Conservation (phyloP, 768 basidiomycete species). For the Suillus fuscotomentosus region DNA sequence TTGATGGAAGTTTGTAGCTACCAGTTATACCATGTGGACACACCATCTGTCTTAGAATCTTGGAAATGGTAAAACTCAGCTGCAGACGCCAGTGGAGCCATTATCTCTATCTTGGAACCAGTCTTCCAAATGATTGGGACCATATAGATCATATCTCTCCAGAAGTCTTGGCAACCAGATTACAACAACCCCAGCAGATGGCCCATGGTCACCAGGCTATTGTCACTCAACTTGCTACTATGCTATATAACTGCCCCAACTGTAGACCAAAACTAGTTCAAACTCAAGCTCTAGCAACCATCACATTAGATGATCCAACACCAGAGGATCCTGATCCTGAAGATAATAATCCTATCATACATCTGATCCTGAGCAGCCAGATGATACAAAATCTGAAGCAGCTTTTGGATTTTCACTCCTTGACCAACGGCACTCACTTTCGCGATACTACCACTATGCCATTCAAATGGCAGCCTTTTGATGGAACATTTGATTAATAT, state of each 20-base stretch:
- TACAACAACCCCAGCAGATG: not conserved
- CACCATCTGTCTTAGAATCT: no score
- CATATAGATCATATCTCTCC: not conserved
- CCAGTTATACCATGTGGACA: not conserved
- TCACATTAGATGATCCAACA: not conserved
- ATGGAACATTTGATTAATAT: conserved; percentile 4
- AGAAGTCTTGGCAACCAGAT: not conserved
- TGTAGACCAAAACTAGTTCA: not conserved
- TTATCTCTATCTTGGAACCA: no score
- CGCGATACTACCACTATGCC: not conserved
- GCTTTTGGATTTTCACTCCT: conserved; percentile 1
- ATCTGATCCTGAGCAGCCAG: accelerated
- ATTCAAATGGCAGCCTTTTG: not conserved
- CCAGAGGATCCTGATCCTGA: not conserved
- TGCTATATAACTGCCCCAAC: not conserved
- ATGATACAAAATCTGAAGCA: not conserved
- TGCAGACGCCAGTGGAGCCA: no score
- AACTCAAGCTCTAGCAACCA: not conserved
- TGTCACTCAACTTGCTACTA: not conserved
- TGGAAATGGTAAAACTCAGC: no score
- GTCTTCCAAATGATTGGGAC: no score
- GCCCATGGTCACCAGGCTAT: not conserved
- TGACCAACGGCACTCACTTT: not conserved
- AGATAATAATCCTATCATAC: not conserved
- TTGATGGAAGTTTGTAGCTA: not conserved